Evolutionary conservation across 805 yeast species (phyloP), one percentile per base, ranked within the genome.

Genomic region (Millerozyma acaciae): DNA sequence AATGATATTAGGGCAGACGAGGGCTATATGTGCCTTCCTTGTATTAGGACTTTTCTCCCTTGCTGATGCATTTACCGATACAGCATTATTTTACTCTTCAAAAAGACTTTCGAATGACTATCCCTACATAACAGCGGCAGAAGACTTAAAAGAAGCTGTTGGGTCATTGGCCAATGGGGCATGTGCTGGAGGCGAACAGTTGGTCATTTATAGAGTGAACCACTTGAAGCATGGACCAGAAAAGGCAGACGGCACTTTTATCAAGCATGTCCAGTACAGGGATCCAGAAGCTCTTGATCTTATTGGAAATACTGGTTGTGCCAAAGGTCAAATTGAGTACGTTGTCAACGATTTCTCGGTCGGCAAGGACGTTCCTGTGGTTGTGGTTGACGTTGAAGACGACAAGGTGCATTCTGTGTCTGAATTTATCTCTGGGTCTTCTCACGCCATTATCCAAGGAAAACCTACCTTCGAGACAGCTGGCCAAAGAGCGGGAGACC

Each of bases 201-300:
- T 58, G 42, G 34, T 41, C 25, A 44, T 60, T 20, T 59, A 54
- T 40, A 43, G 65, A 17, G 63, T 56, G 22, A 26, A 34, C 16
- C 42, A 44, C 32, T 49, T 56, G 38, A 27, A 31, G 15, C 26
- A 30, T 14, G 33, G 28, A 12, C 26, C 18, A 12, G 22, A 28
- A 3, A 28, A 19, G 6, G 16, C 28, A 6, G 25, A 24, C 3
- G 50, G 47, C 4, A 28, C 43, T 16, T 34, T 28, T 23, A 35
- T 43, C 35, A 37, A 39, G 29, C 47, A 48, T 28, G 57, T 55
- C 28, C 51, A 44, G 28, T 54, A 54, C 32, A 24, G 28, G 13
- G 27, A 38, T 10, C 37, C 45, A 15, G 30, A 33, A 13, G 46
- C 38, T 9, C 35, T 52, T 34, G 55, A 51, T 32, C 42, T 51